Conservation (phyloP, 106 monocot species). For the Phalaenopsis aphrodite region DNA sequence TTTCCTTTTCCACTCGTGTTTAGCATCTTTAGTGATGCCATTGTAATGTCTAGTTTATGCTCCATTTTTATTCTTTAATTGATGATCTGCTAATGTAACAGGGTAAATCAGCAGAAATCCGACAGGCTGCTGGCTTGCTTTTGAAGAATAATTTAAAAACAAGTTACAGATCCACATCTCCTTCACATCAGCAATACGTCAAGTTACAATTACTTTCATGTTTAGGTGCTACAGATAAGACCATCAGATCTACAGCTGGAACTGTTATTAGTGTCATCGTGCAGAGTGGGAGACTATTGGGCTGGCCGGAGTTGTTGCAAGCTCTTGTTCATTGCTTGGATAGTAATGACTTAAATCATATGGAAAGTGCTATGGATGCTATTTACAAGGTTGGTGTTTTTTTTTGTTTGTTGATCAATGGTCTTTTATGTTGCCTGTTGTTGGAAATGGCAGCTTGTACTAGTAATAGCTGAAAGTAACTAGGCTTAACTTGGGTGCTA, state of each 20-base stretch:
- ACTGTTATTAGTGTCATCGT: constrained; percentile 86
- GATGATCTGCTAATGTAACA: constrained; percentile 16
- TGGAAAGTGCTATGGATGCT: constrained; percentile 98
- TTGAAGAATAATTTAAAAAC: constrained; percentile 76
- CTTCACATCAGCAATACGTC: constrained; percentile 70
- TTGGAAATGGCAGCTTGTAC: background rate
- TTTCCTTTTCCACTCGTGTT: background rate
- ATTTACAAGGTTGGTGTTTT: constrained; percentile 62
- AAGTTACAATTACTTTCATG: constrained; percentile 74
- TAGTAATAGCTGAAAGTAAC: background rate
- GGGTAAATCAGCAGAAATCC: constrained; percentile 69
- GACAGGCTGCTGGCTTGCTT: constrained; percentile 91
- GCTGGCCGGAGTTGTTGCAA: constrained; percentile 95
- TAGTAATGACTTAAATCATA: constrained; percentile 88
- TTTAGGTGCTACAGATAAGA: constrained; percentile 74
- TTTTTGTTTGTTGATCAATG: background rate
- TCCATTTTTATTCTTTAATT: background rate
- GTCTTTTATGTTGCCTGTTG: background rate
- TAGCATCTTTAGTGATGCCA: background rate
- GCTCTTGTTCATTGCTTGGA: constrained; percentile 83
- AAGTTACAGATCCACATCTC: constrained; percentile 51
- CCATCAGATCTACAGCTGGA: constrained; percentile 88
- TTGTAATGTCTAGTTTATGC: background rate
- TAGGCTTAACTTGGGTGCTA: background rate
- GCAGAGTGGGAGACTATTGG: constrained; percentile 45